Conservation (phyloP, 768 basidiomycete species). For the Lentinus tigrinus region DNA sequence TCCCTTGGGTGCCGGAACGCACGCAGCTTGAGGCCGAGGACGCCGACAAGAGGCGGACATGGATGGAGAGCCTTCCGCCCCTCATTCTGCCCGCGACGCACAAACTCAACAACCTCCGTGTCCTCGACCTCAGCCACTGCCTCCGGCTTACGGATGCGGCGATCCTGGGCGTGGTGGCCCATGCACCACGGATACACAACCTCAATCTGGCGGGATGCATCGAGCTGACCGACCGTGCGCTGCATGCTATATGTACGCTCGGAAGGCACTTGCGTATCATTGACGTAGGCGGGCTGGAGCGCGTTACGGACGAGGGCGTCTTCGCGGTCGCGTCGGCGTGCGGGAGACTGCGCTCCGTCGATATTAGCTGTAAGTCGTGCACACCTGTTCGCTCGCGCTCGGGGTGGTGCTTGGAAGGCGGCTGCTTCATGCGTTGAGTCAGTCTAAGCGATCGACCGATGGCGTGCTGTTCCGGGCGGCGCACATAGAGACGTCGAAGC, state of each 20-base stretch:
- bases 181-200: conserved; percentile 75
- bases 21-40: conserved; percentile 17
- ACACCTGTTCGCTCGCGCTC: background rate
- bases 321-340: conserved; percentile 70
- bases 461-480: too few species aligned
- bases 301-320: conserved; percentile 77
- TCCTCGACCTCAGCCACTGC: conserved; percentile 77
- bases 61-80: conserved; percentile 62
- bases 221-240: conserved; percentile 66
- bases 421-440: too few species aligned
- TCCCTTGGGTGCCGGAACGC: conserved; percentile 39
- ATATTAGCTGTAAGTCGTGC: conserved; percentile 74
- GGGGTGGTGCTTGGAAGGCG: background rate
- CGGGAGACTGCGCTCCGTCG: conserved; percentile 72
- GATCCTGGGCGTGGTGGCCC: conserved; percentile 69
- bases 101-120: conserved; percentile 69
- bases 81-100: conserved; percentile 52
- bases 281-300: conserved; percentile 75
- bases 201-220: conserved; percentile 78
- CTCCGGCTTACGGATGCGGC: conserved; percentile 69
- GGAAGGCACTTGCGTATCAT: conserved; percentile 77
- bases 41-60: conserved; percentile 51
- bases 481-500: too few species aligned
- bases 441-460: too few species aligned
- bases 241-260: conserved; percentile 68